These are phyloP conservation scores for Coemansia sp. DNA, from an alignment of 192 early-diverging fungal species.

Conservation along the genomic window DNA sequence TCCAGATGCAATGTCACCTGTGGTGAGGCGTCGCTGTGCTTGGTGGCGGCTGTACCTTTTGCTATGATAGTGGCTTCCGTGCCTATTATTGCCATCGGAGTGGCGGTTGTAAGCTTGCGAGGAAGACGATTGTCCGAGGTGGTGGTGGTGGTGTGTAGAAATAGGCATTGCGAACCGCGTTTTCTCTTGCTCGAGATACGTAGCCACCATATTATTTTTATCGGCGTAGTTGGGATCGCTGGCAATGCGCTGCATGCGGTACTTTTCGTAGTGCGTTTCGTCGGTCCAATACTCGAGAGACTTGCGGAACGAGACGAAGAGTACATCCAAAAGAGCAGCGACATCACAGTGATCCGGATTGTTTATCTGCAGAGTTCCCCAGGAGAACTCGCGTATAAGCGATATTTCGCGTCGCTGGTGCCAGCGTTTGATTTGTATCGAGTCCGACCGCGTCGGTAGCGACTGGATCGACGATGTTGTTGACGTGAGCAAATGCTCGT, in stretches of 20 bases:
- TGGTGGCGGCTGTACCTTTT: conserved; percentile 6
- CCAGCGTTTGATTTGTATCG: conserved; percentile 24
- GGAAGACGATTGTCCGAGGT: not conserved
- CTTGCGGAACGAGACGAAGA: conserved; percentile 82
- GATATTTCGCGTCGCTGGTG: conserved; percentile 50
- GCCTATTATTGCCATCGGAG: not conserved
- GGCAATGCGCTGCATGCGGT: conserved; percentile 57
- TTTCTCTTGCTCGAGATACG: conserved; percentile 15
- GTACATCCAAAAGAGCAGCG: conserved; percentile 76
- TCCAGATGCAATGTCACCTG: not conserved
- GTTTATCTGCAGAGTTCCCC: conserved; percentile 90
- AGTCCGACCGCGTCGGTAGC: conserved; percentile 7
- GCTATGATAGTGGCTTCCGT: not conserved
- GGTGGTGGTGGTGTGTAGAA: not conserved
- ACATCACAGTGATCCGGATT: conserved; percentile 92
- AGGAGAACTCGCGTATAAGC: conserved; percentile 82
- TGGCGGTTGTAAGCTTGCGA: not conserved
- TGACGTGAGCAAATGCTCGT: not conserved
- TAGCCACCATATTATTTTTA: conserved; percentile 1
- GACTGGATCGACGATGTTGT: conserved; percentile 13
- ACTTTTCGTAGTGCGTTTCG: conserved; percentile 83
- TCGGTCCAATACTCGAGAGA: conserved; percentile 86
- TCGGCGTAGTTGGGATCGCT: conserved; percentile 22
- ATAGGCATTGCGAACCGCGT: conserved; percentile 6
- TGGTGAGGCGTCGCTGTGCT: not conserved